Evolutionary conservation across 768 basidiomycete genomes (phyloP), one percentile per base, ranked within the genome.

Genomic region (Agrocybe praecox): DNA sequence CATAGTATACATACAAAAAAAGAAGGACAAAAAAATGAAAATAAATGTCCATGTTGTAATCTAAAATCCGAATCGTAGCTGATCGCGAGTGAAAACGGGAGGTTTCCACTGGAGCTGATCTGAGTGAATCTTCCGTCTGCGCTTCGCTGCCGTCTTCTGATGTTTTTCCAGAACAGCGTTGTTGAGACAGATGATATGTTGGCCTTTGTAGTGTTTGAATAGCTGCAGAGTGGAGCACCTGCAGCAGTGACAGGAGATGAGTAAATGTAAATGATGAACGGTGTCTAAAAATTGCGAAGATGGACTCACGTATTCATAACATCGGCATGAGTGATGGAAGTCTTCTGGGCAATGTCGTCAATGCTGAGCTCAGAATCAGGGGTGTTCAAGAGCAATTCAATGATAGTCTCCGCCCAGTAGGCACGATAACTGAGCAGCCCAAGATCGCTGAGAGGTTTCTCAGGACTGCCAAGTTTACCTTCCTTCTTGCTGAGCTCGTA

Each of bases 401-500:
- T 88, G 66, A 98, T 98, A 49, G 89, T 92, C 72, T 98, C 96
- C 49, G 91, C 90, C 97, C 97, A 99, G 67, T 96, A 99, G 33
- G 96, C 92, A 53, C 96, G 83, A 72, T 99, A 99, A 42, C 91
- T 80, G 60, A 99, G 78, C 57, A 99, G 75, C 21, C 97, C 97
- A 47, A 99, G 79, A 76, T 99, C 97, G 68, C 87, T 90, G 34
- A 99, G 82, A 11, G 97, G 97, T 72, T 99, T 99, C 80, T 99
- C 97, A 5, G 97, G 97, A 67, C 92, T 94, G 17, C 97, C 97
- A 10, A 95, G 85, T 69, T 96, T 98, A 55, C 88, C 88, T 71
- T 99, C 97, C 65, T 90, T 89, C 80, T 98, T 98, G 79, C 90
- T 94, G 33, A 98, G 84, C 67, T 98, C 95, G 76, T 98, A 99